Base-by-base conservation (phyloP, 495 filamentous ascomycete genomes). In the Pyrenopolyporus hunteri region DNA sequence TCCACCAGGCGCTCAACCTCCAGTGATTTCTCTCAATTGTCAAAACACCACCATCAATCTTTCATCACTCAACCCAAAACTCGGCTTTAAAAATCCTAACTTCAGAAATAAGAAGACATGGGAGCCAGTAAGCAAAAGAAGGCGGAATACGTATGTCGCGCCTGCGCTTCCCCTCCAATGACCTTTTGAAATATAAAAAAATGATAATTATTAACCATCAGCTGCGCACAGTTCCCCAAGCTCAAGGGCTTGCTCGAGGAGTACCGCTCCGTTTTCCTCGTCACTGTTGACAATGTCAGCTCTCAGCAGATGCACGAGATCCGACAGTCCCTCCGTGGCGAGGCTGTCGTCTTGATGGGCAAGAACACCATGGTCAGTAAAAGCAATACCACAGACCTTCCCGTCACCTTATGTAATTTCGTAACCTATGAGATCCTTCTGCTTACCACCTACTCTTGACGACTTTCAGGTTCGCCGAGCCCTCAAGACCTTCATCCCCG, bases 221-320 rank as follows among this genome's bases (percentile, higher is more conserved):
- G 39, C 31, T 42, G 19, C 23, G 20, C 26, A 20, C 26, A 70
- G 67, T 98, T 98, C 85, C 93, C 97, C 77, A 97, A 97, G 89
- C 89, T 98, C 72, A 96, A 97, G 87, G 80, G 76, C 73, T 85
- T 97, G 73, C 86, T 97, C 71, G 88, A 96, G 80, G 85, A 89
- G 72, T 97, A 96, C 87, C 84, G 84, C 75, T 90, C 87, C 67
- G 88, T 97, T 82, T 99, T 99, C 90, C 92, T 99, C 75, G 93
- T 97, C 76, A 84, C 85, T 70, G 89, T 95, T 77, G 91, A 95
- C 85, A 95, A 94, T 93, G 90, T 87, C 80, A 89, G 87, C 76
- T 99, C 94, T 52, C 94, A 99, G 87, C 94, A 99, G 87, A 99
- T 99, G 94, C 94, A 99, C 89, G 94, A 99, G 85, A 98, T 98